Base-by-base conservation (phyloP, 805 yeast genomes). In the Candida andamanensis region DNA sequence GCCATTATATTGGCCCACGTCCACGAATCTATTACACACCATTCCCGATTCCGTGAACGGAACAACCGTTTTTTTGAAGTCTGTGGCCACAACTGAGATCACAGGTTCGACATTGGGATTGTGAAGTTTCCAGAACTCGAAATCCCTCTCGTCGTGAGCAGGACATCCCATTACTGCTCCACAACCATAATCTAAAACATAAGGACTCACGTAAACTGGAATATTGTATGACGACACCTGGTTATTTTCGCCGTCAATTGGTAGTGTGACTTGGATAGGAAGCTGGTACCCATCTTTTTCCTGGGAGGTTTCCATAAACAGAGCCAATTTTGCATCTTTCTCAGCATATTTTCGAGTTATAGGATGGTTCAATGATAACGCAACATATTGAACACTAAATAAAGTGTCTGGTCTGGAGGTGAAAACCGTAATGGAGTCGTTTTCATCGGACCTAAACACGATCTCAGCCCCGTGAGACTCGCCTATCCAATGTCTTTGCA, bases 131-230 rank as follows among this genome's bases (percentile, higher is more conserved):
- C 97, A 90, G 50, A 92, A 90, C 6, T 69, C 84, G 45, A 52
- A 75, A 50, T 92, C 98, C 39, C 97, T 70, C 27, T 66, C 63
- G 55, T 92, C 97, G 54, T 89, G 97, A 0, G 83, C 95, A 2
- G 98, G 98, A 47, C 94, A 85, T 1, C 98, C 98, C 97, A 92
- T 90, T 0, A 90, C 97, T 1, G 95, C 95, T 24, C 96, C 95
- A 35, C 76, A 76, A 1, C 97, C 97, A 50, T 90, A 90, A 4
- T 83, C 78, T 21, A 90, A 52, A 1, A 90, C 97, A 54, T 89
- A 92, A 0, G 96, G 95, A 0, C 97, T 96, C 2, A 72, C 89
- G 60, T 74, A 92, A 0, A 90, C 76, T 0, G 97, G 97, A 4
- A 90, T 37, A 3, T 55, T 50, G 34, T 28, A 59, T 0, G 18